Base-by-base conservation (phyloP, 1,139 yeast species). In the Spathaspora sp. region DNA sequence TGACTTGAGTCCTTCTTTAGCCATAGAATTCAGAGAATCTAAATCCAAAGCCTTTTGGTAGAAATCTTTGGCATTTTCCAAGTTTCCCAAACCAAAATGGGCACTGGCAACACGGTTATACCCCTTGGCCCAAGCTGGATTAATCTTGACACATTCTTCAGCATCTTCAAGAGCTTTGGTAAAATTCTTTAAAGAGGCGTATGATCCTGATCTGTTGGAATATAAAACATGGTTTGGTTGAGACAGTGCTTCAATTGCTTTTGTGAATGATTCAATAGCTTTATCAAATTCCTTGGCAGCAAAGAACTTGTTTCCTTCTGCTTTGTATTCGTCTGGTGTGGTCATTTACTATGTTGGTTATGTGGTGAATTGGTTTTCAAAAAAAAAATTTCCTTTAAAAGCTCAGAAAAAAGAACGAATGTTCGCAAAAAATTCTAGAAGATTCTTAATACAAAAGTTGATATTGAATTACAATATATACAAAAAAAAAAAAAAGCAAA, bases 81-180 rank as follows among this genome's bases (percentile, higher is more conserved):
- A 76, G 52, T 88, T 80, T 17, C 91, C 91, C 52, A 87, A 74
- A 13, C 99, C 99, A 58, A 77, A 86, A 47, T 86, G 82, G 29
- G 99, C 99, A 54, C 97, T 93, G 47, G 90, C 99, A 43, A 88
- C 86, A 69, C 99, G 86, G 60, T 84, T 86, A 74, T 86, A 88
- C 42, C 98, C 99, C 68, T 93, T 93, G 17, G 97, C 90, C 97
- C 98, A 93, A 2, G 81, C 54, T 18, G 89, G 83, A 54, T 88
- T 89, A 68, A 89, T 82, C 59, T 80, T 78, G 44, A 87, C 83
- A 68, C 96, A 86, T 60, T 86, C 81, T 52, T 87, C 71, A 23
- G 98, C 98, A 65, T 93, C 98, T 47, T 76, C 72, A 50, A 89
- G 74, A 2, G 98, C 98, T 51, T 83, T 72, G 31, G 68, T 67